Evolutionary conservation across 129 eudicot genomes (phyloP), one percentile per base, ranked within the genome.

Genomic region (Helianthus annuus): DNA sequence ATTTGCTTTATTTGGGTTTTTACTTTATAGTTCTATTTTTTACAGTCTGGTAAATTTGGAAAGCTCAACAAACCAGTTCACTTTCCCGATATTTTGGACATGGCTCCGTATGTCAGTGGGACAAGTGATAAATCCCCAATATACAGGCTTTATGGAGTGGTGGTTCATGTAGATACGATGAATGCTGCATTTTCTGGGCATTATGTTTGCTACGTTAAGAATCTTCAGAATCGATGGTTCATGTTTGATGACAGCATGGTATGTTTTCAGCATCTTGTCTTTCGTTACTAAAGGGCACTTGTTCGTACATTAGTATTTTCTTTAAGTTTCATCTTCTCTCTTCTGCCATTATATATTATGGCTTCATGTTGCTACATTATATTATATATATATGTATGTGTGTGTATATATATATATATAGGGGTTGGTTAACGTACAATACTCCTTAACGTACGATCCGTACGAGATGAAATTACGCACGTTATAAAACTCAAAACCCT

Each of bases 181-280:
- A 90, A 90, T 81, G 83, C 91, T 38, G 77, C 99, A 17, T 85
- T 82, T 74, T 85, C 89, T 70, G 99, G 99, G 77, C 99, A 94
- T 84, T 94, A 94, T 72, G 82, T 94, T 29, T 76, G 91, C 63
- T 94, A 94, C 29, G 89, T 94, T 34, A 91, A 84, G 70, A 89
- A 90, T 79, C 49, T 70, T 40, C 88, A 80, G 71, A 89, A 82
- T 69, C 83, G 86, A 45, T 94, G 99, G 99, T 94, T 83, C 80
- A 90, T 74, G 80, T 77, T 86, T 70, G 96, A 94, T 69, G 99
- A 94, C 76, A 84, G 88, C 69, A 22, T 52, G 83, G 98, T 94
- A 86, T 12, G 92, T 72, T 60, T 65, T 40, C 29, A 16, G 59
- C 6, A 4, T 45, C 29, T 7, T 8, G 62, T 22, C 62, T 56